A percentile compares a stretch with the other conserved stretches of the same genome.
Conservation (phyloP, 2,329 filamentous ascomycete species). For the Malbranchea cinnamomea region DNA sequence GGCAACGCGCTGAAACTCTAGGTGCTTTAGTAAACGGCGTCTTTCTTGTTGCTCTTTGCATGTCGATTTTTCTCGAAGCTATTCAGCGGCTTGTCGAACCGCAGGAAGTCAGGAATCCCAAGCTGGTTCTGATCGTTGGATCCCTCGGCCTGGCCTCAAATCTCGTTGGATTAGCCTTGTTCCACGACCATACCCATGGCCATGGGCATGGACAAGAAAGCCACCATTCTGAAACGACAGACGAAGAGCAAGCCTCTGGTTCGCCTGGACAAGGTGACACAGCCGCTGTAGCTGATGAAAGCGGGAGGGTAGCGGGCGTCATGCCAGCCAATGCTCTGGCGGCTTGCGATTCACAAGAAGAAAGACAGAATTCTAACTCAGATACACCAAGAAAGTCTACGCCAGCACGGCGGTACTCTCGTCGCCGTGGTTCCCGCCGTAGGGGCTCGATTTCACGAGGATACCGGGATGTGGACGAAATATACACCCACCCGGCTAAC, state of each 20-base stretch:
- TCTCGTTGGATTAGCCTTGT: slow-evolving; percentile 71
- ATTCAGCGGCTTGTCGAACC: slow-evolving; percentile 84
- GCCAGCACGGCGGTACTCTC: slow-evolving; percentile 8
- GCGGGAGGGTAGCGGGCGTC: slow-evolving; percentile 45
- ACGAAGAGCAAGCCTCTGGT: slow-evolving; percentile 26
- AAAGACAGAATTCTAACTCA: slow-evolving; percentile 7
- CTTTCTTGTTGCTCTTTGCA: slow-evolving; percentile 87
- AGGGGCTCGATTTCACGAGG: slow-evolving; percentile 42
- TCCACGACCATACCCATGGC: slow-evolving; percentile 83
- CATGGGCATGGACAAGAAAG: slow-evolving; percentile 44
- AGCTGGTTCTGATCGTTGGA: slow-evolving; percentile 79
- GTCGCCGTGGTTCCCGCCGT: slow-evolving; percentile 17
- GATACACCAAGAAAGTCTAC: slow-evolving; percentile 10
- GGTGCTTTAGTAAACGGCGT: slow-evolving; percentile 95
- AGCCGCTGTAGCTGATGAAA: slow-evolving; percentile 37
- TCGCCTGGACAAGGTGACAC: slow-evolving; percentile 20
- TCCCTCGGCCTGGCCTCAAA: slow-evolving; percentile 77
- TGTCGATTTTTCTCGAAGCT: slow-evolving; percentile 93
- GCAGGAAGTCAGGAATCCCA: slow-evolving; percentile 70
- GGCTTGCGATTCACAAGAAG: slow-evolving; percentile 23
- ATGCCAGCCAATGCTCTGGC: slow-evolving; percentile 48
- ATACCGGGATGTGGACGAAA: slow-evolving; percentile 46
- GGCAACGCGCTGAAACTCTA: slow-evolving; percentile 92
- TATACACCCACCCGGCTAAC: slow-evolving; percentile 76
- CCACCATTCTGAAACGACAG: slow-evolving; percentile 29